These are phyloP conservation scores for Xylaria sp. DNA, from an alignment of 2,329 filamentous ascomycete genomes.

Conservation along the genomic window DNA sequence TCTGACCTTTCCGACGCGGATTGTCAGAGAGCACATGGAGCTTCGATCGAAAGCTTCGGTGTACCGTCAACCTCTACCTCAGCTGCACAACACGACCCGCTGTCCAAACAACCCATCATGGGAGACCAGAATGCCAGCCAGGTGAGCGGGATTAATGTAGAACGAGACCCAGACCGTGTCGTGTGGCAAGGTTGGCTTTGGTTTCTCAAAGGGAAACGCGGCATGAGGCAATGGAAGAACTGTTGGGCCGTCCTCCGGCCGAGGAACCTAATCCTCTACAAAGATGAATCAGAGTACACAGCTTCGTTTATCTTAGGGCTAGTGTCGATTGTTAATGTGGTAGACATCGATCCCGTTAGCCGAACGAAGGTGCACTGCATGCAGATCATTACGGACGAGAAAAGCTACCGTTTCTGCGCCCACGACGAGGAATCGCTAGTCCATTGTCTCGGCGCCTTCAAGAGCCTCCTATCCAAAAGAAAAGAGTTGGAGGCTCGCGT, in stretches of 20 bases:
- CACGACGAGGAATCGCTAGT: slow-evolving; percentile 84
- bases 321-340: slow-evolving; percentile 83
- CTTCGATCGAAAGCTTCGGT: slow-evolving; percentile 64
- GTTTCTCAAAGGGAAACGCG: slow-evolving; percentile 82
- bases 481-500: slow-evolving; percentile 69
- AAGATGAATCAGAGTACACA: slow-evolving; percentile 90
- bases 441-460: slow-evolving; percentile 88
- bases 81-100: slow-evolving; percentile 48
- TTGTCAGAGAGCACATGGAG: slow-evolving; percentile 58
- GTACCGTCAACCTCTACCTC: slow-evolving; percentile 53
- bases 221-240: slow-evolving; percentile 93
- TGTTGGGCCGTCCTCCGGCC: slow-evolving; percentile 92
- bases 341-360: slow-evolving; percentile 90
- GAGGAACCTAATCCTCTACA: slow-evolving; percentile 88
- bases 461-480: slow-evolving; percentile 81
- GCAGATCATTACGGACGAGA: slow-evolving; percentile 94
- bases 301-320: slow-evolving; percentile 85
- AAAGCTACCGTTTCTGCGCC: slow-evolving; percentile 80
- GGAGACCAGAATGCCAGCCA: slow-evolving; percentile 70
- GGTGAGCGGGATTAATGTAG: slow-evolving; percentile 65
- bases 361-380: slow-evolving; percentile 87
- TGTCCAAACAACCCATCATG: slow-evolving; percentile 50
- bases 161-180: slow-evolving; percentile 84
- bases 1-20: slow-evolving; percentile 88
- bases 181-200: slow-evolving; percentile 93